Base-by-base conservation (phyloP, 2,329 filamentous ascomycete genomes). In the Neonectria faginata region DNA sequence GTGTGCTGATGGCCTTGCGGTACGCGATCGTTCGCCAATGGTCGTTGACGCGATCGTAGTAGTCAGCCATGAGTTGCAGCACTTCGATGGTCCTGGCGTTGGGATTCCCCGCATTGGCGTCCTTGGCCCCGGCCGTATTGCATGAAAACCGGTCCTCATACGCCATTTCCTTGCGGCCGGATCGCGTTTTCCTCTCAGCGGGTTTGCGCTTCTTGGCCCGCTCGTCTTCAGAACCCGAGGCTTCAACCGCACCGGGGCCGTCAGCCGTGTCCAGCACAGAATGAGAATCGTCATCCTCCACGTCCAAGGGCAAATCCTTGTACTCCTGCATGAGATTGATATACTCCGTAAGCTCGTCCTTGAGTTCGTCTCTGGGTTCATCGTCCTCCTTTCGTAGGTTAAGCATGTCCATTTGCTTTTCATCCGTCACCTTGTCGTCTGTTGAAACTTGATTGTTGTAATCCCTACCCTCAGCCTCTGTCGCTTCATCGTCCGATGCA, bases 21-120 rank as follows among this genome's bases (percentile, higher is more conserved):
- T 97, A 97, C 5, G 91, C 90, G 1, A 86, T 81, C 0, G 85
- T 85, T 3, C 93, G 88, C 92, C 92, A 97, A 39, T 88, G 85
- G 73, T 97, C 94, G 42, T 89, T 85, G n/a, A 87, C 88, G 7
- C 89, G 85, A 5, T 86, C 86, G 76, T 97, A 97, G 77, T 95
- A 91, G 57, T 90, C 86, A 45, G 88, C 85, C 92, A 97, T 94
- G 69, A 91, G 84, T 71, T 93, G 87, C 5, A 97, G 82, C 2
- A 96, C 82, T 51, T 91, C 86, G 55, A 97, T 94, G 0, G 92
- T 97, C 12, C 86, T 82, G 1, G 83, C 81, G 75, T 97, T 98
- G 0, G 93, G 92, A 69, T 91, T 92, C 12, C 80, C 75, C 0
- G 79, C 73, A 14, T 79, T 75, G 4, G 76, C 75, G 36, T 82